Evolutionary conservation across 192 early-diverging fungal species (phyloP).

Genomic region (Coemansia sp.): DNA sequence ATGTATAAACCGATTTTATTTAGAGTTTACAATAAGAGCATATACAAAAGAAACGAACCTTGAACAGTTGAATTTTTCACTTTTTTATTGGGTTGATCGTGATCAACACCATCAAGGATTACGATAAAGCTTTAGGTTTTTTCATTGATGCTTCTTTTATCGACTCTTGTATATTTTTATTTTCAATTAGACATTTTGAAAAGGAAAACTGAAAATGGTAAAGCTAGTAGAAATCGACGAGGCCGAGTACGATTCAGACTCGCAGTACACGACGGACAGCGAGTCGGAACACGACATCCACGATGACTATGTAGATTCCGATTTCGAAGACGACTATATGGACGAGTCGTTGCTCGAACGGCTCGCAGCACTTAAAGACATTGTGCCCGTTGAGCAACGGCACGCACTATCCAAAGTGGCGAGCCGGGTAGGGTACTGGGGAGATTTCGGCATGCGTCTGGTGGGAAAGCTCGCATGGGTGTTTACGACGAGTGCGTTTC

Average conservation of each 20-base stretch:
- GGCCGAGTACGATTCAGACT: conserved; percentile 43
- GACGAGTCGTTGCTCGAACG: conserved; percentile 85
- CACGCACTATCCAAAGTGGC: conserved; percentile 61
- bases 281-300: not conserved
- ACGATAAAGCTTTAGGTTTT: not conserved
- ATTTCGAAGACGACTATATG: conserved; percentile 51
- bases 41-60: not conserved
- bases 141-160: not conserved
- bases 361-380: conserved; percentile 79
- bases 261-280: conserved; percentile 52
- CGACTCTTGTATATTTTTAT: not conserved
- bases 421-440: conserved; percentile 60
- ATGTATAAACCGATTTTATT: not conserved
- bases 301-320: not conserved
- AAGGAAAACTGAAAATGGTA: conserved; percentile 25
- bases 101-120: not conserved
- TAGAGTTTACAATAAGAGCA: not conserved
- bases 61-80: not conserved
- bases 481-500: conserved; percentile 78
- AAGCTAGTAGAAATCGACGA: conserved; percentile 46
- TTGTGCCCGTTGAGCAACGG: conserved; percentile 77
- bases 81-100: not conserved
- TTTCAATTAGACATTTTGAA: not conserved
- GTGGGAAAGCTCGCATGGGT: conserved; percentile 88
- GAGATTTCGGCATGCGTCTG: conserved; percentile 60